Base-by-base conservation (phyloP, 768 basidiomycete genomes). In the Termitomyces heimii region DNA sequence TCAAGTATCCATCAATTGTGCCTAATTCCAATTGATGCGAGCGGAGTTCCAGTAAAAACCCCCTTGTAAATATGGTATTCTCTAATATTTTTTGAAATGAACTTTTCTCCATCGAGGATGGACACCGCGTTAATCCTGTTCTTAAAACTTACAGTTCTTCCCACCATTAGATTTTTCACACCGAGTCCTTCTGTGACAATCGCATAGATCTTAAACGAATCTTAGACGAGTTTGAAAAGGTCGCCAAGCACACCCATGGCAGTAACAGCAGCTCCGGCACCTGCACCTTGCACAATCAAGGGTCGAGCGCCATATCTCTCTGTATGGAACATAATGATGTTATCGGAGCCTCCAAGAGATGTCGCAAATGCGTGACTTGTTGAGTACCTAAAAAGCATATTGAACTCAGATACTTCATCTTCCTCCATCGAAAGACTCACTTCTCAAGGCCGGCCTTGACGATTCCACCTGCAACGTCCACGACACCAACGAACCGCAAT, bases 191-290 rank as follows among this genome's bases (percentile, higher is more conserved):
- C n/a, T n/a, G 22, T 12, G 26, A 20, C 37, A 40, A 26, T 20
- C 6, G 26, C 51, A 4, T 14, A 12, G 18, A 50, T 8, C 16
- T 65, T 64, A 80, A 1, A 67, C 67, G 18, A 24, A 50, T 8
- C 16, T 65, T 64, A 80, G 1, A 67, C 67, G 31, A 82, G 65
- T 67, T 82, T 89, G 67, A 98, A 71, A 53, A 95, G 72, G 67
- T 98, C 96, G 47, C 89, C 86, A 62, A 96, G 79, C 16, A 98
- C 94, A 8, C 97, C 97, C 93, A 98, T 98, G 0, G 97, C 97
- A 32, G 97, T 99, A 14, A 98, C 96, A 26, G 89, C 94, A 1
- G 94, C 94, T n/a, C 97, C 97, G 0, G 97, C 97, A 3, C 97
- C 97, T 0, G 95, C 88, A 50, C 97, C 97, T 66, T 98, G 96